Percentiles rank a stretch among this genome's conserved stretches.
Conservation (phyloP, 1,284 basidiomycete genomes). For the Ustilago nuda region DNA sequence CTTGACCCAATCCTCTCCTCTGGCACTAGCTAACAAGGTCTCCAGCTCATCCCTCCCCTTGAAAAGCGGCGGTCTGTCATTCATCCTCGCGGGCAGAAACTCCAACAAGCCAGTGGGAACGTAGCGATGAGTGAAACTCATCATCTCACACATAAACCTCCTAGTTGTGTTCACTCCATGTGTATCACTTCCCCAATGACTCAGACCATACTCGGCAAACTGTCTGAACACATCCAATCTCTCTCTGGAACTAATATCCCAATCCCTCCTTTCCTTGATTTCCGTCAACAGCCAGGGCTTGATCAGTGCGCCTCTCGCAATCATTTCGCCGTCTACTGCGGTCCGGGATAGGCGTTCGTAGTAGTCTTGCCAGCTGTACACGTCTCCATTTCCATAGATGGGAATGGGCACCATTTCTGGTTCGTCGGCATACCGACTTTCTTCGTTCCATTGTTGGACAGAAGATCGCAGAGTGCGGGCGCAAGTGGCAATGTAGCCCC, state of each 20-base stretch:
- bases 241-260: conserved; percentile 93
- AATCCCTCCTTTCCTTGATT: conserved; percentile 81
- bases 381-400: conserved; percentile 95
- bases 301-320: conserved; percentile 92
- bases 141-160: conserved; percentile 91
- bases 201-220: conserved; percentile 60
- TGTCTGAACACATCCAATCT: conserved; percentile 86
- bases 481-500: conserved; percentile 77
- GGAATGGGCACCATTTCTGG: conserved; percentile 79
- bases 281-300: conserved; percentile 86
- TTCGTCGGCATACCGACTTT: conserved; percentile 49
- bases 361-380: conserved; percentile 87
- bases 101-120: conserved; percentile 94
- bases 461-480: conserved; percentile 82
- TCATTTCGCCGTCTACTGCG: conserved; percentile 93
- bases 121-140: conserved; percentile 95
- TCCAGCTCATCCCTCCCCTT: conserved; percentile 84
- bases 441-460: conserved; percentile 62
- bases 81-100: conserved; percentile 81
- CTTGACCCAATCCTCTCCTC: conserved; percentile 92
- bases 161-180: conserved; percentile 89
- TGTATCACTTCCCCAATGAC: conserved; percentile 68
- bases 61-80: conserved; percentile 89
- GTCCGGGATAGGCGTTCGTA: conserved; percentile 80
- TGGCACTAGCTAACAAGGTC: conserved; percentile 82